A percentile compares a stretch with the other conserved stretches of the same genome.
phyloP scores from a whole-genome alignment of 306 rosid species.

The Calophaca sinica region DNA sequence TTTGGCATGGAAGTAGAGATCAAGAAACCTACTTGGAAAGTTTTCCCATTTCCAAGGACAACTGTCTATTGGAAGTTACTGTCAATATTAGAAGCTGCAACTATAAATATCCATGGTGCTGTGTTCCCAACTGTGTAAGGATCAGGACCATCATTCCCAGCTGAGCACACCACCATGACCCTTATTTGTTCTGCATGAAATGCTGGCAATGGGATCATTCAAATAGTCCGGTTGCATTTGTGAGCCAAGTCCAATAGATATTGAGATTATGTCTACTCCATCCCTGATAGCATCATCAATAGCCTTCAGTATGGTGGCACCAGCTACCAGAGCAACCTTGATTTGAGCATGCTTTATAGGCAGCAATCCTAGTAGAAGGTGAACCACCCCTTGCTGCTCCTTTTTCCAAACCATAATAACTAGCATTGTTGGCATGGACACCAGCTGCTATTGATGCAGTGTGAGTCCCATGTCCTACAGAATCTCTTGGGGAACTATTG shows the following conservation, averaged over 20 bases:
- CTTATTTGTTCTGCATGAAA: conserved; percentile 87
- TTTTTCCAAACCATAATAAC: conserved; percentile 76
- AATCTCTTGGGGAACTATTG: conserved; percentile 78
- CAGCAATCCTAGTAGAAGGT: conserved; percentile 75
- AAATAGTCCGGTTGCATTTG: conserved; percentile 62
- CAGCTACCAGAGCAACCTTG: conserved; percentile 78
- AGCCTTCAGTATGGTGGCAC: conserved; percentile 73
- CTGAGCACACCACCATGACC: conserved; percentile 84
- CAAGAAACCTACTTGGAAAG: conserved; percentile 53
- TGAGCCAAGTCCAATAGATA: conserved; percentile 77
- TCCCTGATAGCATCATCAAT: conserved; percentile 84
- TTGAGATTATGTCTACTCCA: conserved; percentile 89
- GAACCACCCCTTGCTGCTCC: conserved; percentile 87
- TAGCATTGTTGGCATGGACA: conserved; percentile 62
- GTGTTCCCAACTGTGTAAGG: conserved; percentile 74
- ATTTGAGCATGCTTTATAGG: conserved; percentile 76
- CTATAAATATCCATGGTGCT: conserved; percentile 90
- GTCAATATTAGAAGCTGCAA: conserved; percentile 90
- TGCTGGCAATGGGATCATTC: conserved; percentile 82
- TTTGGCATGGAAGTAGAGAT: conserved; percentile 14
- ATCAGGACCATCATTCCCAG: conserved; percentile 88
- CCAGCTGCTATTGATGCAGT: conserved; percentile 85
- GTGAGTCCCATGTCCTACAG: conserved; percentile 84
- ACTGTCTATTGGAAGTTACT: conserved; percentile 71
- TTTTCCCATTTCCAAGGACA: conserved; percentile 75